Evolutionary conservation across 371 early-diverging fungal species (phyloP).

Genomic region (Mucor sp.): DNA sequence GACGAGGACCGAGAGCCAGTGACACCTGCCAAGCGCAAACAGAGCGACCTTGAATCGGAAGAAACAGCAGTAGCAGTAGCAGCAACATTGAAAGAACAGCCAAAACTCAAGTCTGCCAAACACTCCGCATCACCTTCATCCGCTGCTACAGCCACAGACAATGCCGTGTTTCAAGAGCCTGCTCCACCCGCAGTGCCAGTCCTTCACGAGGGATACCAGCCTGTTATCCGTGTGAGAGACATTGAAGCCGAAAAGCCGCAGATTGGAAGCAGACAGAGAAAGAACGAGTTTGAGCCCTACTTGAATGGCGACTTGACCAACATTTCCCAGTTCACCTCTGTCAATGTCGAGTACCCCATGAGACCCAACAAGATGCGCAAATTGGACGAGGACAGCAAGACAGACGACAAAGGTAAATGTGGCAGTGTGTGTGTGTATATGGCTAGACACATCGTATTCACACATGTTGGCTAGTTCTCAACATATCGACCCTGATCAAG

Average conservation of each 20-base stretch:
- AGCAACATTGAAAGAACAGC: background rate
- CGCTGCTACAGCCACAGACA: background rate
- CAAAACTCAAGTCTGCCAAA: background rate
- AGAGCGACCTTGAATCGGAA: background rate
- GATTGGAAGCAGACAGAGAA: conserved; percentile 53
- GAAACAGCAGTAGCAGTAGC: background rate
- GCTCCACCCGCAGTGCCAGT: background rate
- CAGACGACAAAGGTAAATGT: conserved; percentile 11
- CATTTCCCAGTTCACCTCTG: conserved; percentile 52
- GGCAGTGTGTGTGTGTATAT: background rate
- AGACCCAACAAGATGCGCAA: conserved; percentile 12
- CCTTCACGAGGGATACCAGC: conserved; percentile 31
- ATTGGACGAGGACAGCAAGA: background rate
- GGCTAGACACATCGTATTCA: background rate
- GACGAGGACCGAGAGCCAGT: conserved; percentile 13
- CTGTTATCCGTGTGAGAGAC: conserved; percentile 38
- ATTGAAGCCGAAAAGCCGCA: conserved; percentile 47
- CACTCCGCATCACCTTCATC: background rate
- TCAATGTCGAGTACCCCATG: conserved; percentile 36
- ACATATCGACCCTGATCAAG: conserved; percentile 15
- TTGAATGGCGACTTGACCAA: conserved; percentile 67
- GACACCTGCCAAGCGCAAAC: conserved; percentile 5
- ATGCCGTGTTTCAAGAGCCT: background rate
- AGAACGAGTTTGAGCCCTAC: conserved; percentile 71
- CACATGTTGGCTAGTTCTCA: background rate